Evolutionary conservation across 345 rosid species (phyloP).

Genomic region (Raphanus sativus): DNA sequence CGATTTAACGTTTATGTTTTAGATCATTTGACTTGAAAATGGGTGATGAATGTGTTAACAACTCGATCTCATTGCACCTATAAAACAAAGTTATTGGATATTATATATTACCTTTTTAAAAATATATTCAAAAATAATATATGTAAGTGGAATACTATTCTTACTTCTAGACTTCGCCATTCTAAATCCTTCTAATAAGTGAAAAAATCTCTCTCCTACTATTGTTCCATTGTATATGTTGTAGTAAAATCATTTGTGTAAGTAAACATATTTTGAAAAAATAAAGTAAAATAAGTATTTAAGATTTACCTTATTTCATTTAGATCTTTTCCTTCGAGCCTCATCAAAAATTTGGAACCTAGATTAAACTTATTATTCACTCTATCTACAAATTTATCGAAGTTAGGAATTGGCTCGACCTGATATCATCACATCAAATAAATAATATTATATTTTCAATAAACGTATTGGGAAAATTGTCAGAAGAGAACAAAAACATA

Average conservation of each 20-base stretch:
- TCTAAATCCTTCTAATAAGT: not conserved
- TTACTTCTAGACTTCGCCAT: not conserved
- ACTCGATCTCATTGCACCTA: not conserved
- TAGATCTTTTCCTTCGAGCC: conserved; percentile 54
- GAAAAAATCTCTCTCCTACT: not conserved
- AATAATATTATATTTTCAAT: no score
- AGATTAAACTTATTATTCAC: conserved; percentile 47
- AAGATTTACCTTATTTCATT: conserved; percentile 13
- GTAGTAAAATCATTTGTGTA: no score
- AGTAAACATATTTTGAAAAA: not conserved
- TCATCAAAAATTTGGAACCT: conserved; percentile 64
- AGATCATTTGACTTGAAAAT: not conserved
- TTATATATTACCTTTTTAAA: not conserved
- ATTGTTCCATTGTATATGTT: not conserved
- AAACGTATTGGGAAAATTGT: no score
- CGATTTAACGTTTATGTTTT: not conserved
- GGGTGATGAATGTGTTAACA: not conserved
- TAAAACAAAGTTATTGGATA: not conserved
- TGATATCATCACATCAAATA: not conserved
- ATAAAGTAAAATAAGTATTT: not conserved
- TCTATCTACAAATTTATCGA: not conserved
- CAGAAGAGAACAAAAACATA: no score
- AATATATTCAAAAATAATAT: not conserved
- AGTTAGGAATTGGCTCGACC: not conserved
- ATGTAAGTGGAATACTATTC: not conserved